These are phyloP conservation scores for Lasiodiplodia hormozganensis DNA, from an alignment of 2,329 filamentous ascomycete species.

Conservation along the genomic window DNA sequence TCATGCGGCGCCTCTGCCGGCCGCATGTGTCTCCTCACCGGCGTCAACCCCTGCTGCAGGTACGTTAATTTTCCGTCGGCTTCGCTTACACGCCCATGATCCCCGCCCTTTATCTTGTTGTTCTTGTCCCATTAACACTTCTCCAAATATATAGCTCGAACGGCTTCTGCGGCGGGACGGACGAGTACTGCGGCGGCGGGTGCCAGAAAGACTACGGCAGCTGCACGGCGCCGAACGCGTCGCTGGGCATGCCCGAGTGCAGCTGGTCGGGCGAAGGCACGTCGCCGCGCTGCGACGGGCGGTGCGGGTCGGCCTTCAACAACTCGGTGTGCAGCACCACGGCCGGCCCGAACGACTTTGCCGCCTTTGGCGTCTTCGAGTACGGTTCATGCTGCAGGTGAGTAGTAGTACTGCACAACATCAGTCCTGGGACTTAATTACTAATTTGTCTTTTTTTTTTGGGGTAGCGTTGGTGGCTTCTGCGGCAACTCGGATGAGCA, in stretches of 20 bases:
- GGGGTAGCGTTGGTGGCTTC: neutral
- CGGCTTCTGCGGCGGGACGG: slow-evolving; percentile 19
- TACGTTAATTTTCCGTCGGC: neutral
- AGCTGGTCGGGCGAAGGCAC: slow-evolving; percentile 24
- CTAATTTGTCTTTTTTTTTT: neutral
- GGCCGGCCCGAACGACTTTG: slow-evolving; percentile 16
- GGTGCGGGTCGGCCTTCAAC: slow-evolving; percentile 20
- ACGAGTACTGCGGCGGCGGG: slow-evolving; percentile 11
- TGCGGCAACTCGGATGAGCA: slow-evolving; percentile 13
- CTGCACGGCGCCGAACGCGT: slow-evolving; percentile 9
- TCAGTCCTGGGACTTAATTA: too few species aligned
- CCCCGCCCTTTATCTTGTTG: too few species aligned
- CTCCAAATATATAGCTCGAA: neutral
- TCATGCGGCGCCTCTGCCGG: slow-evolving; percentile 8
- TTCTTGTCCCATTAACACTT: neutral
- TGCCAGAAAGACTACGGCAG: slow-evolving; percentile 25
- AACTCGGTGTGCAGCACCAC: slow-evolving; percentile 18
- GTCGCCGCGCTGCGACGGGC: slow-evolving; percentile 27
- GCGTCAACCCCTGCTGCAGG: slow-evolving; percentile 27
- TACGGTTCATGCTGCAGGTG: slow-evolving; percentile 28
- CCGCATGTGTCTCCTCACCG: slow-evolving; percentile 21
- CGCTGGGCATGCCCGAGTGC: slow-evolving; percentile 24
- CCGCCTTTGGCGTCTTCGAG: slow-evolving; percentile 11
- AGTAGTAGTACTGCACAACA: too few species aligned
- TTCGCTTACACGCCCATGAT: neutral